Evolutionary conservation across 495 filamentous ascomycete genomes (phyloP).

Genomic region (Penicillium diatomitis): DNA sequence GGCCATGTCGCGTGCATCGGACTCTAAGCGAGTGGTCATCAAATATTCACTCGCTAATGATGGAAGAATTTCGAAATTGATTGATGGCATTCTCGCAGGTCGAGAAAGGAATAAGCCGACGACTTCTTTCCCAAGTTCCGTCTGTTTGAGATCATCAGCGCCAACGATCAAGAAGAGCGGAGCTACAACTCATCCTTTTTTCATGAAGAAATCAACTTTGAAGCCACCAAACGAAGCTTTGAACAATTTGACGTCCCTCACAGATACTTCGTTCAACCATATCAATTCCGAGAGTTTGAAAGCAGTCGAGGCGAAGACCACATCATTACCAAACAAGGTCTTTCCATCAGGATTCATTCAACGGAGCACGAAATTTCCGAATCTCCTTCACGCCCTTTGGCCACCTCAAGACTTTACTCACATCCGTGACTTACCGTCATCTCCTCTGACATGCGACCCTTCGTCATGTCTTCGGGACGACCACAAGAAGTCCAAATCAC

Average conservation of each 20-base stretch:
- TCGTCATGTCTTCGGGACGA: slow-evolving; percentile 1
- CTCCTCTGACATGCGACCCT: neutral
- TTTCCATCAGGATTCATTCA: slow-evolving; percentile 18
- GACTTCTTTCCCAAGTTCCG: neutral
- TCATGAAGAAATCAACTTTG: slow-evolving; percentile 36
- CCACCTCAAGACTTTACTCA: slow-evolving; percentile 58
- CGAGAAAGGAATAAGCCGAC: neutral
- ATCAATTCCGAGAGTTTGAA: neutral
- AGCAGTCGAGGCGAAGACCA: slow-evolving; percentile 5
- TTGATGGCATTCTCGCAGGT: slow-evolving; percentile 43
- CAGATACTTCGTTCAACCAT: too few species aligned
- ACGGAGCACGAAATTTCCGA: slow-evolving; percentile 44
- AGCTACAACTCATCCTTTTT: slow-evolving; percentile 69
- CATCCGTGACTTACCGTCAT: slow-evolving; percentile 21
- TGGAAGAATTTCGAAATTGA: slow-evolving; percentile 31
- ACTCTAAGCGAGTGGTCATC: slow-evolving; percentile 30
- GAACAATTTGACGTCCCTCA: too few species aligned
- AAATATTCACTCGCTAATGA: slow-evolving; percentile 30
- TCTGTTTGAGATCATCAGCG: neutral
- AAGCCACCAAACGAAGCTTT: slow-evolving; percentile 1
- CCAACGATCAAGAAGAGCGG: slow-evolving; percentile 32
- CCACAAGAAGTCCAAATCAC: slow-evolving; percentile 30
- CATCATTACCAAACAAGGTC: neutral
- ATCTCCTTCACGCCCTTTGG: slow-evolving; percentile 57
- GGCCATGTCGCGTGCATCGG: slow-evolving; percentile 11